phyloP scores from a whole-genome alignment of 108 stramenopile genomes.

The Cylindrotheca closterium region DNA sequence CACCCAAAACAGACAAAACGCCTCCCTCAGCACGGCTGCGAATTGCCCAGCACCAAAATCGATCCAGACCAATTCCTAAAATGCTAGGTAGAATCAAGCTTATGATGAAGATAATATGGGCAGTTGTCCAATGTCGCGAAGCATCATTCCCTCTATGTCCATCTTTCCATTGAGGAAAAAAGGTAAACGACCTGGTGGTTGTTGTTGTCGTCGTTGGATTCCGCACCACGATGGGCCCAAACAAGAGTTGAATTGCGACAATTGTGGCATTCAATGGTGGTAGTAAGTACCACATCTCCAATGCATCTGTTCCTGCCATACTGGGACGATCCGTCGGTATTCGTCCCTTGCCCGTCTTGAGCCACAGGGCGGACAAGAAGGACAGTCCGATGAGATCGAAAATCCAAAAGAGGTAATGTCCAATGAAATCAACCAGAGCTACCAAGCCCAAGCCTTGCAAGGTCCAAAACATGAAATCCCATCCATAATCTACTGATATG shows the following conservation, averaged over 20 bases:
- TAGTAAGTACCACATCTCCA: slow-evolving; percentile 13
- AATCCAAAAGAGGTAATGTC: neutral
- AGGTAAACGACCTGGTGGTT: neutral
- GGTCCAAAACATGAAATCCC: neutral
- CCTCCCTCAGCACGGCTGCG: neutral
- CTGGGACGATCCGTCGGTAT: neutral
- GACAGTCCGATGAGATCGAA: neutral
- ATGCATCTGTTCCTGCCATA: neutral
- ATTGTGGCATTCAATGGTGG: neutral
- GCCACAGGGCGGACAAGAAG: neutral
- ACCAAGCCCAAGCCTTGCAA: slow-evolving; percentile 1
- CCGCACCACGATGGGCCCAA: neutral
- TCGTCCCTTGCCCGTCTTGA: neutral
- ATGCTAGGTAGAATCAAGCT: neutral
- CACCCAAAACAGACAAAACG: neutral
- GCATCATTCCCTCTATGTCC: neutral
- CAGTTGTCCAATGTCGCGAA: neutral
- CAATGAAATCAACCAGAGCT: neutral
- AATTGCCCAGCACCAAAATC: slow-evolving; percentile 7
- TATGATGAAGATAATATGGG: neutral
- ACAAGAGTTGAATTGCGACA: neutral
- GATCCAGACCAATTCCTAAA: slow-evolving; percentile 6
- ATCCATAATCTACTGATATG: too few relatives aligned
- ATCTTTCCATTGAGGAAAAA: neutral
- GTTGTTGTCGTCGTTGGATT: too few relatives aligned